These are phyloP conservation scores for Diaporthe citri DNA, from an alignment of 2,329 filamentous ascomycete genomes.

Conservation along the genomic window DNA sequence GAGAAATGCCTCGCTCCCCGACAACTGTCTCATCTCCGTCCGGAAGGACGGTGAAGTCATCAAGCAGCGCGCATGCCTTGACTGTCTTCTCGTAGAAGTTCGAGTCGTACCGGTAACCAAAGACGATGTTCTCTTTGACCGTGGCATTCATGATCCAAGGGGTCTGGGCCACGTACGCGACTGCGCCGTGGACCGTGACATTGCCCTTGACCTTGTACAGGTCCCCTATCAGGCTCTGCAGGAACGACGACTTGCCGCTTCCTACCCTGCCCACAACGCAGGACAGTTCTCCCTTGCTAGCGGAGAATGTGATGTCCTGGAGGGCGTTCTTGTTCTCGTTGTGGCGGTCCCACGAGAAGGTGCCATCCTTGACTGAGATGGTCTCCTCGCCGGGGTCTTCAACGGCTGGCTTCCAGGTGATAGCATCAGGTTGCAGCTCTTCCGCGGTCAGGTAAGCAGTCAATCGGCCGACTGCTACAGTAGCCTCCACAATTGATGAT, in stretches of 20 bases:
- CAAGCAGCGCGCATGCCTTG: conserved; percentile 87
- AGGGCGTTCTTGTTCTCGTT: conserved; percentile 75
- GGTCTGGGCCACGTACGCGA: conserved; percentile 93
- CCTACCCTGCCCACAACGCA: conserved; percentile 97
- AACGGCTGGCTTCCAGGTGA: conserved; percentile 76
- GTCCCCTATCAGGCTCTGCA: conserved; percentile 90
- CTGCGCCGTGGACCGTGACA: conserved; percentile 83
- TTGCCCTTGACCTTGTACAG: conserved; percentile 89
- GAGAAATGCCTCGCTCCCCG: conserved; percentile 94
- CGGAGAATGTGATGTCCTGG: conserved; percentile 87
- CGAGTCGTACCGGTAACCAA: conserved; percentile 93
- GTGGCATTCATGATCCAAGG: conserved; percentile 98
- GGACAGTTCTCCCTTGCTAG: conserved; percentile 91
- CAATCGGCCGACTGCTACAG: conserved; percentile 89
- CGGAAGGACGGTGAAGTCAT: conserved; percentile 92
- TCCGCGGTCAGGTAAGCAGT: conserved; percentile 89
- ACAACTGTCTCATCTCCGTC: conserved; percentile 98
- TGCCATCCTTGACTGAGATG: conserved; percentile 84
- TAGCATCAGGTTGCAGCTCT: conserved; percentile 89
- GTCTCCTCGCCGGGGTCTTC: conserved; percentile 87
- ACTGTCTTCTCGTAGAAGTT: conserved; percentile 95
- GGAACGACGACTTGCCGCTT: conserved; percentile 91
- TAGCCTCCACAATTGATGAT: conserved; percentile 93
- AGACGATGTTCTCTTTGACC: conserved; percentile 96
- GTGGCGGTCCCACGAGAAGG: conserved; percentile 95